A percentile compares a stretch with the other conserved stretches of the same genome.
These are phyloP conservation scores for Leptoxyphium fumago DNA, from an alignment of 2,329 filamentous ascomycete species.

Conservation along the genomic window DNA sequence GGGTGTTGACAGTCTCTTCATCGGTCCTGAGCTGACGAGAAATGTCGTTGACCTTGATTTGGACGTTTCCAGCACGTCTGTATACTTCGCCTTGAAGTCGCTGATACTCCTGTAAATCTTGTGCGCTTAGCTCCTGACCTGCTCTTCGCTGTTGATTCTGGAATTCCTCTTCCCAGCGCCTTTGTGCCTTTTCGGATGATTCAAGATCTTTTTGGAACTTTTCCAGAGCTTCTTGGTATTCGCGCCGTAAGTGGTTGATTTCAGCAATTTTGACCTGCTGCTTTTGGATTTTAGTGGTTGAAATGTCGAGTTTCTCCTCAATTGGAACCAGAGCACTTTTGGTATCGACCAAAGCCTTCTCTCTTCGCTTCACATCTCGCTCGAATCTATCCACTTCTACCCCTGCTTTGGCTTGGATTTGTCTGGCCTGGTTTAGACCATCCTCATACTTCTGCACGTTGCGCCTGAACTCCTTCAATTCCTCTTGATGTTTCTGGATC, in stretches of 20 bases:
- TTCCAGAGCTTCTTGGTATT: constrained; percentile 52
- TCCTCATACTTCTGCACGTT: constrained; percentile 75
- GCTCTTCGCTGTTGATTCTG: constrained; percentile 71
- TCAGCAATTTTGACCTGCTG: constrained; percentile 53
- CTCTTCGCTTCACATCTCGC: constrained; percentile 68
- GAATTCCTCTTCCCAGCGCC: constrained; percentile 79
- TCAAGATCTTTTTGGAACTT: constrained; percentile 68
- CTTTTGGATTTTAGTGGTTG: constrained; percentile 52
- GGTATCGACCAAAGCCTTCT: constrained; percentile 74
- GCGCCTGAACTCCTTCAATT: constrained; percentile 81
- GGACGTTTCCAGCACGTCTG: constrained; percentile 64
- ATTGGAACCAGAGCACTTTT: constrained; percentile 77
- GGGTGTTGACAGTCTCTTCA: constrained; percentile 74
- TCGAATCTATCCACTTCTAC: constrained; percentile 72
- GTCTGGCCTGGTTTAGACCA: constrained; percentile 65
- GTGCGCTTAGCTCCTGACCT: constrained; percentile 70
- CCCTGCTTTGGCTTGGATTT: constrained; percentile 63
- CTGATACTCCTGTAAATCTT: constrained; percentile 82
- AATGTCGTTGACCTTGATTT: constrained; percentile 73
- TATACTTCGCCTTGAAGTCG: constrained; percentile 71
- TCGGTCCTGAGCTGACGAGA: constrained; percentile 80
- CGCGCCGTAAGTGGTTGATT: constrained; percentile 61
- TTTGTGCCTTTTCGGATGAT: constrained; percentile 76
- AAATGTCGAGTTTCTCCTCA: constrained; percentile 79
- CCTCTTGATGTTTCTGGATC: constrained; percentile 87